Evolutionary conservation across 2,329 filamentous ascomycete species (phyloP).

Genomic region (Albifimbria verrucaria): DNA sequence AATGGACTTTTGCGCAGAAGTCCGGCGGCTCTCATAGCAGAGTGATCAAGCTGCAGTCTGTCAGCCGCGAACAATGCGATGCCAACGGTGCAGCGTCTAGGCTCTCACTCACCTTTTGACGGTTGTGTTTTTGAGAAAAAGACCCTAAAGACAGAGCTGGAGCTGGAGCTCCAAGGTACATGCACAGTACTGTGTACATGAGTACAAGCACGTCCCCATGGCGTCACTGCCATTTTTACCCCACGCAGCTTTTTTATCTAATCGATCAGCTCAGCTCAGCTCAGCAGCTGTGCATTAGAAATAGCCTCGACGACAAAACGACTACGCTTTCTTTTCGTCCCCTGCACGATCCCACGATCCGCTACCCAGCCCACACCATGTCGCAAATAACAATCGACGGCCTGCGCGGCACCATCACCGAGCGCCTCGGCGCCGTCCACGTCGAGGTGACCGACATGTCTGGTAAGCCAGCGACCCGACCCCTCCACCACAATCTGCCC

Average conservation of each 20-base stretch:
- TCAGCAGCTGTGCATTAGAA: too few species aligned
- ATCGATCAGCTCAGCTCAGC: constrained; percentile 1
- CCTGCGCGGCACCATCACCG: constrained; percentile 65
- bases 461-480: constrained; percentile 52
- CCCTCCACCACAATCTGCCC: constrained; percentile 7
- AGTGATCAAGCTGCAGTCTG: too few species aligned
- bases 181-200: too few species aligned
- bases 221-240: not conserved
- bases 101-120: too few species aligned
- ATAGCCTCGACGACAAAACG: too few species aligned
- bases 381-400: constrained; percentile 68
- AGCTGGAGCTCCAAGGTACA: too few species aligned
- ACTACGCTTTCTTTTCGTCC: too few species aligned
- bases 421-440: constrained; percentile 69
- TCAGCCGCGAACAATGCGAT: not conserved
- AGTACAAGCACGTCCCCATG: too few species aligned
- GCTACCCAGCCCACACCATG: constrained; percentile 35
- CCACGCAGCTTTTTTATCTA: not conserved
- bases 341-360: too few species aligned
- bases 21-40: not conserved
- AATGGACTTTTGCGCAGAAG: not conserved
- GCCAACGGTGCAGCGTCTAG: not conserved
- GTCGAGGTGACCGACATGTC: constrained; percentile 92
- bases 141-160: too few species aligned
- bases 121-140: too few species aligned